A percentile compares a stretch with the other conserved stretches of the same genome.
Evolutionary conservation across 2,329 filamentous ascomycete genomes (phyloP).

Genomic region (Boeremia exigua): DNA sequence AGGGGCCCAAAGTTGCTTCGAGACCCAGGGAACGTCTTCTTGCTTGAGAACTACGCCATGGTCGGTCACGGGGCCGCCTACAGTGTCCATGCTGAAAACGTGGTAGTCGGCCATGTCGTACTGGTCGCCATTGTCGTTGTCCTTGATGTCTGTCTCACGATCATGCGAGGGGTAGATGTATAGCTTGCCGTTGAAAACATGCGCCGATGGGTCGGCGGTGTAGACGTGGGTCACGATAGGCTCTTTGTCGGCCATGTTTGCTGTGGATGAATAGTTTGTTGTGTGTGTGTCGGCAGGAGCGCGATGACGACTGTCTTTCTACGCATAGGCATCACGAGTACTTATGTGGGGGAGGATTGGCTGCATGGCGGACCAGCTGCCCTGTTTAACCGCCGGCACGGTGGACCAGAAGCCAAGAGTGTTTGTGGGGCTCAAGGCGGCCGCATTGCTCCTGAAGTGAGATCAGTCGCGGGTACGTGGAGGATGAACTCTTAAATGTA

Average conservation of each 20-base stretch:
- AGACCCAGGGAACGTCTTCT: conserved; percentile 75
- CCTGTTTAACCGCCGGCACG: conserved; percentile 45
- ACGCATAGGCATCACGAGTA: conserved; percentile 25
- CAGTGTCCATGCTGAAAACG: conserved; percentile 69
- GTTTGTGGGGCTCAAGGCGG: conserved; percentile 25
- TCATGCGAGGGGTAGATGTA: conserved; percentile 86
- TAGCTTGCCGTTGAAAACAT: conserved; percentile 76
- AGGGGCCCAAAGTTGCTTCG: conserved; percentile 81
- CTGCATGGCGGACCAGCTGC: conserved; percentile 28
- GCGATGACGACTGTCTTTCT: conserved; percentile 7
- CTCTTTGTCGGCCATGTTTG: conserved; percentile 49
- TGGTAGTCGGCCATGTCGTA: conserved; percentile 88
- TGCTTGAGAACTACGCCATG: conserved; percentile 72
- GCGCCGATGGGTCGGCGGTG: conserved; percentile 80
- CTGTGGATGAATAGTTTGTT: conserved; percentile 1
- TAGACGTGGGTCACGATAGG: conserved; percentile 77
- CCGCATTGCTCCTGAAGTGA: conserved; percentile 23
- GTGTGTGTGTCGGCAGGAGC: background rate
- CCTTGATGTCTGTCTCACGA: conserved; percentile 73
- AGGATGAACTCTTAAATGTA: conserved; percentile 22
- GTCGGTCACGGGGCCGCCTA: conserved; percentile 68
- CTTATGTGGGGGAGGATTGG: conserved; percentile 36
- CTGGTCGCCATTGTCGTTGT: conserved; percentile 86
- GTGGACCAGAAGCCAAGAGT: conserved; percentile 17
- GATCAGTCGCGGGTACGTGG: conserved; percentile 17